Base-by-base conservation (phyloP, 2,329 filamentous ascomycete genomes). In the Aspergillus novoparasiticus region DNA sequence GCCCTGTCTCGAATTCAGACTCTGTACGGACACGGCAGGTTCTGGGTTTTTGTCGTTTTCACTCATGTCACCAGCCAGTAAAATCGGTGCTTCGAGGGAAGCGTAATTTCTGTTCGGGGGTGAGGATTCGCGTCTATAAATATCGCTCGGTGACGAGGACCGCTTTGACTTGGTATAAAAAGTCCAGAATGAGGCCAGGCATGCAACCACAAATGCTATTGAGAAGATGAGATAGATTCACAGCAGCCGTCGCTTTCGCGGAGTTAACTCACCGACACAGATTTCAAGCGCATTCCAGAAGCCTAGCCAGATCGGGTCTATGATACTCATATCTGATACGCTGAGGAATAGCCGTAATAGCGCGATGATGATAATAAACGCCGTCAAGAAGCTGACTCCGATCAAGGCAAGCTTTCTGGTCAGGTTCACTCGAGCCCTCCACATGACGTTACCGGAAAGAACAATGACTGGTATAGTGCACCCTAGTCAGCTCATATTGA, bases 171-270 rank as follows among this genome's bases (percentile, higher is more conserved):
- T 59, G 11, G 61, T 62, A 23, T 62, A 59, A 6, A 62, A 46
- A 2, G 61, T 62, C 61, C 61, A 62, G 43, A 59, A 62, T 2
- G 61, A 59, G 19, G 61, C 57, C 11, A 62, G 50, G 10, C 57
- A 62, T 1, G 56, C 56, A 28, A 62, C 57, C 36, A 62, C 56
- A 26, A 62, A 51, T 9, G 57, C 56, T 62, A 14, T n/a, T 9
- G 14, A 6, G 14, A 28, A 11, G 10, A 41, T 23, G 19, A 43
- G 54, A 10, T 9, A 12, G 21, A 14, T 9, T 16, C 4, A 16
- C 53, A 36, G 3, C 19, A 9, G 14, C 32, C 21, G 11, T 54
- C 14, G 32, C 3, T 11, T 12, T 3, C 19, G 1, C 1, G 53
- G 36, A 10, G 14, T 50, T 6, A 2, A 59, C 60, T 59, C 36